Evolutionary conservation across 176 grass and related monocot species (phyloP).

Genomic region (Aegilops umbellulata): DNA sequence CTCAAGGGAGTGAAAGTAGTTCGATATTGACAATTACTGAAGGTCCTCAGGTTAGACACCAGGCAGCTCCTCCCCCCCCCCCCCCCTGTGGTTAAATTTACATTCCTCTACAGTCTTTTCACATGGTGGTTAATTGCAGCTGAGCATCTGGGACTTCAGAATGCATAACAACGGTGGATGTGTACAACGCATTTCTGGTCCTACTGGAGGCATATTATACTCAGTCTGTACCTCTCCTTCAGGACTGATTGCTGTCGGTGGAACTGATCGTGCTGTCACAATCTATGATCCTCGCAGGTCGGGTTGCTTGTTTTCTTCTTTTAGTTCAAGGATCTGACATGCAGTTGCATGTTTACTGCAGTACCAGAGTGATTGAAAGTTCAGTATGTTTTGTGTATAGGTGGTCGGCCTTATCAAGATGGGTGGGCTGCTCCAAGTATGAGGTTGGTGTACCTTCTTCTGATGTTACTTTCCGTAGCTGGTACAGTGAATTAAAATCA

Average conservation of each 20-base stretch:
- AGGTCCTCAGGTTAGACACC: constrained; percentile 86
- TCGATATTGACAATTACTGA: constrained; percentile 76
- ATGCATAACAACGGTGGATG: constrained; percentile 89
- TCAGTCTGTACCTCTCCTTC: constrained; percentile 60
- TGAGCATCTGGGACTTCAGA: constrained; percentile 92
- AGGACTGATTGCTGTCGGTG: constrained; percentile 64
- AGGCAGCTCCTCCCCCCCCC: no score
- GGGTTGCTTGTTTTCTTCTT: constrained; percentile 4
- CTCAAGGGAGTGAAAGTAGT: constrained; percentile 44
- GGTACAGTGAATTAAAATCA: neutral
- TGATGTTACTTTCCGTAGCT: constrained; percentile 26
- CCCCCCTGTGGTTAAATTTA: neutral
- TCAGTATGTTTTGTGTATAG: constrained; percentile 39
- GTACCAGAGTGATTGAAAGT: neutral
- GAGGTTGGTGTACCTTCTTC: constrained; percentile 58
- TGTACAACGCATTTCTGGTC: constrained; percentile 59
- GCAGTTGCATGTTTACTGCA: neutral
- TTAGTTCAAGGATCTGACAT: constrained; percentile 3
- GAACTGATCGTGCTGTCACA: constrained; percentile 77
- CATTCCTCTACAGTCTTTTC: constrained; percentile 8
- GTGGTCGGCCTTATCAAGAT: constrained; percentile 87
- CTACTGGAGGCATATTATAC: constrained; percentile 65
- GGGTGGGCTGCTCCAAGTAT: constrained; percentile 93
- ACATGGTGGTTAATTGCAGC: constrained; percentile 44
- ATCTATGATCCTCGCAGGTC: constrained; percentile 88